Conservation (phyloP, 1,284 basidiomycete species). For the Austroboletus novae-zelandiae region DNA sequence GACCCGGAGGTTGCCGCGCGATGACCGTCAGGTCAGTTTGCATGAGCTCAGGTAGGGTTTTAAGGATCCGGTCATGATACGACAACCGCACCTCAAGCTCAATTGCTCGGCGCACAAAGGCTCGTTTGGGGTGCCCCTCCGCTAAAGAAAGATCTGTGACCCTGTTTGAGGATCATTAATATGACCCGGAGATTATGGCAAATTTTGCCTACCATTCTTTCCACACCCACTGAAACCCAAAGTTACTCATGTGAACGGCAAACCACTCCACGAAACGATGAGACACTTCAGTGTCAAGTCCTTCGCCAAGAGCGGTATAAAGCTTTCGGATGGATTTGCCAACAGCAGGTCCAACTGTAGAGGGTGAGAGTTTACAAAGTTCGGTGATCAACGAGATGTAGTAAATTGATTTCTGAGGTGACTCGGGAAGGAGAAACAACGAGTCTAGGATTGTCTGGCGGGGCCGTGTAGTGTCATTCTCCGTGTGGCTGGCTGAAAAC, state of each 20-base stretch:
- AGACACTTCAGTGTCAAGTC: constrained; percentile 82
- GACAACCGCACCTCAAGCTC: constrained; percentile 91
- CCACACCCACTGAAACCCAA: constrained; percentile 99
- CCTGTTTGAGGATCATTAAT: constrained; percentile 47
- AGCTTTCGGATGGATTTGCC: constrained; percentile 92
- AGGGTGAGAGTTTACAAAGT: constrained; percentile 88
- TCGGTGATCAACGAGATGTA: constrained; percentile 91
- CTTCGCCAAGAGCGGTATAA: constrained; percentile 74
- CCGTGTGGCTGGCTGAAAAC: background rate
- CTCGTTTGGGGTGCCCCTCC: constrained; percentile 77
- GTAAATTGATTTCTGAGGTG: constrained; percentile 80
- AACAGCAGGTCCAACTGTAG: constrained; percentile 92
- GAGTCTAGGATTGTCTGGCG: constrained; percentile 70
- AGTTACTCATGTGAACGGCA: constrained; percentile 94
- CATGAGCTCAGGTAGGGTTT: constrained; percentile 85
- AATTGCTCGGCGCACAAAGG: constrained; percentile 85
- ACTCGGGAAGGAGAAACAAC: constrained; percentile 74
- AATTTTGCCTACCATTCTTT: constrained; percentile 83
- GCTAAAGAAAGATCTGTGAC: constrained; percentile 78
- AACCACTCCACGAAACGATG: constrained; percentile 93
- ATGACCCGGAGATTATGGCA: background rate
- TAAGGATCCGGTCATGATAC: constrained; percentile 91
- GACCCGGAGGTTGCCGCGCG: constrained; percentile 74
- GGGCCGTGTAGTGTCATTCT: constrained; percentile 3
- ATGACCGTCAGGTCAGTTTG: constrained; percentile 67